Percentiles rank a stretch among this genome's conserved stretches.
Evolutionary conservation across 73 alveolate genomes (phyloP).

Genomic region (Tetrahymena thermophila): DNA sequence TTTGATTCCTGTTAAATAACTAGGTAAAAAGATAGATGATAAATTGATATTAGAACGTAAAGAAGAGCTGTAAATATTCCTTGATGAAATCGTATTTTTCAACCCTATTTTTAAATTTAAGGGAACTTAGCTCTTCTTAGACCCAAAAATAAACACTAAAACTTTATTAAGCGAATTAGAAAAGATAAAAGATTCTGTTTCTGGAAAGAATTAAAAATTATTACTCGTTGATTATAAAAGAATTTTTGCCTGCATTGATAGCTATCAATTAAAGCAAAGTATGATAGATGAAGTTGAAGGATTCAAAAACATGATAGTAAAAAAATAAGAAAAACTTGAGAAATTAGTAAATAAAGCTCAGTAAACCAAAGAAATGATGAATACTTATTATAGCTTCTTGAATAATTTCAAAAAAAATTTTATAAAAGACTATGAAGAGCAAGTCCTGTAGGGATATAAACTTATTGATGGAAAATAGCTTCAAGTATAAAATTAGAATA

Average conservation of each 20-base stretch:
- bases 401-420: not conserved
- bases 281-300: not conserved
- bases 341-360: not conserved
- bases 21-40: not conserved
- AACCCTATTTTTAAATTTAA: not conserved
- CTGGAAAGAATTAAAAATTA: not conserved
- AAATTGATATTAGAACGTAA: not conserved
- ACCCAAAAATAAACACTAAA: not conserved
- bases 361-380: not conserved
- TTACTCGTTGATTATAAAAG: not conserved
- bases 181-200: not conserved
- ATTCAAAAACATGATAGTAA: not conserved
- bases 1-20: not conserved
- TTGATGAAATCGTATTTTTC: not conserved
- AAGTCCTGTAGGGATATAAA: not conserved
- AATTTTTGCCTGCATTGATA: not conserved
- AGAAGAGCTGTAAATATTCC: not conserved
- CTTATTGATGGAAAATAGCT: not conserved
- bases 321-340: not conserved
- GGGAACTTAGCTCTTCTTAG: not conserved
- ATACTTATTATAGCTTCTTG: not conserved
- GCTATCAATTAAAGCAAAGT: not conserved
- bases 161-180: not conserved
- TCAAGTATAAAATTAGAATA: not conserved
- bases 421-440: not conserved